Evolutionary conservation across 495 filamentous ascomycete species (phyloP).

Genomic region (Alectoria sarmentosa): DNA sequence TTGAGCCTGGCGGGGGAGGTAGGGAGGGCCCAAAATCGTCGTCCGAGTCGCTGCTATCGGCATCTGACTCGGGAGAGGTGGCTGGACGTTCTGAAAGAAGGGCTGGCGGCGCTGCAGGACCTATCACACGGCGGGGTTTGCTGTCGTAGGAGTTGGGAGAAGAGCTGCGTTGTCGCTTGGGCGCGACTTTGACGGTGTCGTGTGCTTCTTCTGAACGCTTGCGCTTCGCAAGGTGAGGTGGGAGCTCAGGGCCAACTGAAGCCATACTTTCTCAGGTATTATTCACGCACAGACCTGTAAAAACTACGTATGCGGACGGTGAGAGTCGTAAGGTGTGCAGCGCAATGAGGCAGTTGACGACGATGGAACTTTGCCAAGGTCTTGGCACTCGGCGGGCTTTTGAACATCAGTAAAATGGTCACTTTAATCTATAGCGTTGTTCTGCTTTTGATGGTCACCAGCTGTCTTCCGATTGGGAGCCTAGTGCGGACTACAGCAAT

Average conservation of each 20-base stretch:
- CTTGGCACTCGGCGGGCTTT: slow-evolving; percentile 1
- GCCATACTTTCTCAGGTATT: slow-evolving; percentile 16
- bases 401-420: background rate
- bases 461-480: background rate
- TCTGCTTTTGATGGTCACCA: background rate
- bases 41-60: slow-evolving; percentile 39
- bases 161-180: slow-evolving; percentile 26
- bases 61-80: slow-evolving; percentile 27
- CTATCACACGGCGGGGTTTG: slow-evolving; percentile 43
- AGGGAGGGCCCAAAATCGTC: slow-evolving; percentile 79
- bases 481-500: background rate
- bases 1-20: slow-evolving; percentile 45
- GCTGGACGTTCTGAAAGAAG: slow-evolving; percentile 42
- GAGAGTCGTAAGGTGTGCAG: background rate
- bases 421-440: background rate
- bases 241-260: slow-evolving; percentile 33
- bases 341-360: background rate
- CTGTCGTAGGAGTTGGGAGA: slow-evolving; percentile 28
- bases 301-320: background rate
- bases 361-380: background rate
- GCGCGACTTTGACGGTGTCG: slow-evolving; percentile 4
- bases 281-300: background rate
- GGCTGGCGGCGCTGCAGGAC: slow-evolving; percentile 48
- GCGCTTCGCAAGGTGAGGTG: slow-evolving; percentile 35
- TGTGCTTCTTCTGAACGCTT: slow-evolving; percentile 32